Percentiles rank a stretch among this genome's conserved stretches.
These are phyloP conservation scores for Alectoria sarmentosa DNA, from an alignment of 495 filamentous ascomycete species.

Conservation along the genomic window DNA sequence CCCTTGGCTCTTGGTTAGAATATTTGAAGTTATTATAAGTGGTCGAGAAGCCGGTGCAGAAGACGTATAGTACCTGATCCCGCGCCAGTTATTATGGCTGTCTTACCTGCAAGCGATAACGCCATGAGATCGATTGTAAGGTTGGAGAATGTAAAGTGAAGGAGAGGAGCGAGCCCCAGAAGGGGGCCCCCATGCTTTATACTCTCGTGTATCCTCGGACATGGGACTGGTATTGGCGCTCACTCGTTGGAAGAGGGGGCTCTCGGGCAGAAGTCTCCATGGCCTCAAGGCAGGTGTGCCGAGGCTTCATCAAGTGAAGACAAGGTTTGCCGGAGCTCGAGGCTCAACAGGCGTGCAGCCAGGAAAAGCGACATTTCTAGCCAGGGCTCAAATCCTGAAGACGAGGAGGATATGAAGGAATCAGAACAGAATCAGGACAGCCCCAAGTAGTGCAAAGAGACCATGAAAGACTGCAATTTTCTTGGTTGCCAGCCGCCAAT, in stretches of 20 bases:
- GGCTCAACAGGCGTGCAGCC: not conserved
- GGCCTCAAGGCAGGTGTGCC: not conserved
- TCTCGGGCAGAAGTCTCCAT: not conserved
- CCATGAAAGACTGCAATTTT: not conserved
- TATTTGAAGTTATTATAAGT: not conserved
- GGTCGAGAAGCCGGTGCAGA: slow-evolving; percentile 11
- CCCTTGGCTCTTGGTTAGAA: slow-evolving; percentile 27
- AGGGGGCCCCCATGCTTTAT: not conserved
- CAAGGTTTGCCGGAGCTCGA: not conserved
- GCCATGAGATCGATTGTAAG: slow-evolving; percentile 22
- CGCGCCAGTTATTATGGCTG: slow-evolving; percentile 64
- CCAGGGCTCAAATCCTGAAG: not conserved
- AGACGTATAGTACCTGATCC: slow-evolving; percentile 57
- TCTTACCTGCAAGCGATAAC: slow-evolving; percentile 50
- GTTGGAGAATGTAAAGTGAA: not conserved
- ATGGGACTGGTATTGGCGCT: not conserved
- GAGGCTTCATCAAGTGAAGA: not conserved
- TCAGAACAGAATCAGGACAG: not conserved
- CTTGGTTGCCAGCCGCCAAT: not conserved
- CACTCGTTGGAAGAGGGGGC: not conserved
- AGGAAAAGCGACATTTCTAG: not conserved
- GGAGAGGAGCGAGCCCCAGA: not conserved
- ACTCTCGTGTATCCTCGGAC: not conserved
- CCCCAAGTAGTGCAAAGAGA: not conserved
- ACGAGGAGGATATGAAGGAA: not conserved